These are phyloP conservation scores for Wolfiporia cocos DNA, from an alignment of 1,284 basidiomycete species.

Conservation along the genomic window DNA sequence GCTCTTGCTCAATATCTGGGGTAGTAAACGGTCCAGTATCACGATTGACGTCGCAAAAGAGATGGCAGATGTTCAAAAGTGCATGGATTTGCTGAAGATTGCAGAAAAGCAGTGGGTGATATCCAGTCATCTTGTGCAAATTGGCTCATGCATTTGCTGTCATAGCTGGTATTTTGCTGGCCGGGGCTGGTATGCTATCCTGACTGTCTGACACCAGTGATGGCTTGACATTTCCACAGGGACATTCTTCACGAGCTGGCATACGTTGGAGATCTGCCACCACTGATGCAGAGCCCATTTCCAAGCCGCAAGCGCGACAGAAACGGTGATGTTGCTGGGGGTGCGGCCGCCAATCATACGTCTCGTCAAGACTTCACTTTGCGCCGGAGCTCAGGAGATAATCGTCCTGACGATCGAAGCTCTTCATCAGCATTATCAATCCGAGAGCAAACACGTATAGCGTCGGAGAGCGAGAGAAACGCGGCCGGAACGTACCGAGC, in stretches of 20 bases:
- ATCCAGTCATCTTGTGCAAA: slow-evolving; percentile 38
- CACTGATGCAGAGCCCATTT: slow-evolving; percentile 48
- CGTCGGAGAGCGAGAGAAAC: too few relatives aligned
- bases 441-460: too few relatives aligned
- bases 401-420: too few relatives aligned
- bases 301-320: slow-evolving; percentile 57
- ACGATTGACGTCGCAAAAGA: slow-evolving; percentile 51
- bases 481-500: too few relatives aligned
- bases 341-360: too few relatives aligned
- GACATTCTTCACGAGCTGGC: slow-evolving; percentile 67
- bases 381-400: too few relatives aligned
- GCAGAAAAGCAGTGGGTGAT: slow-evolving; percentile 49
- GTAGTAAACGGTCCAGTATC: slow-evolving; percentile 54
- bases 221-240: slow-evolving; percentile 38
- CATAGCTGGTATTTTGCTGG: neutral
- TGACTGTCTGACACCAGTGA: too few relatives aligned
- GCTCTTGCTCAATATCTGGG: slow-evolving; percentile 71
- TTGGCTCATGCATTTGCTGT: neutral
- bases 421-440: too few relatives aligned
- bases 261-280: slow-evolving; percentile 57
- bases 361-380: too few relatives aligned
- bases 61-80: slow-evolving; percentile 66
- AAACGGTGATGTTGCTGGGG: too few relatives aligned
- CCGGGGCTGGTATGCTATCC: too few relatives aligned
- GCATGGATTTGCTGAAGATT: slow-evolving; percentile 52